These are phyloP conservation scores for Starmerella roubikii DNA, from an alignment of 805 yeast genomes.

Conservation along the genomic window DNA sequence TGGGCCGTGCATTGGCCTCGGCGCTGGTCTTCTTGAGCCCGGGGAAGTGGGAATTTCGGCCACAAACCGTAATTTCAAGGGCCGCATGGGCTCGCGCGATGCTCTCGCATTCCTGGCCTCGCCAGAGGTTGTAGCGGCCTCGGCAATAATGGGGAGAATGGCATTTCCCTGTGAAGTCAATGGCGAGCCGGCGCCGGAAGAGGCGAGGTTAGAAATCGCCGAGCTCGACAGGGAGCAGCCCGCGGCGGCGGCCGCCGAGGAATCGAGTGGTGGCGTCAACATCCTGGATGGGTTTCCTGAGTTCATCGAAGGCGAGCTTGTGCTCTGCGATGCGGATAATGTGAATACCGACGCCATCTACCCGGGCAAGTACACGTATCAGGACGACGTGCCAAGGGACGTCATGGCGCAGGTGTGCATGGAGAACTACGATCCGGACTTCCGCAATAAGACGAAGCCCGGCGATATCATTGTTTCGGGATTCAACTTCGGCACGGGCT, in stretches of 20 bases:
- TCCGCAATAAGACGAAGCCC: conserved; percentile 63
- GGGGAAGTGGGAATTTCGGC: conserved; percentile 99
- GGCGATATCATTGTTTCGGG: conserved; percentile 89
- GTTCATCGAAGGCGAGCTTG: conserved; percentile 76
- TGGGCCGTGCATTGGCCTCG: conserved; percentile 98
- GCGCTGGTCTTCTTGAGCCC: conserved; percentile 81
- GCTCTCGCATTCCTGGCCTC: conserved; percentile 93
- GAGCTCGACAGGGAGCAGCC: conserved; percentile 16
- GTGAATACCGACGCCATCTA: conserved; percentile 96
- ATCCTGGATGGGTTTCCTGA: conserved; percentile 86
- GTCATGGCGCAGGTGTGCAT: conserved; percentile 98
- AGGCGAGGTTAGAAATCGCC: conserved; percentile 33
- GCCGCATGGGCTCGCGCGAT: conserved; percentile 96
- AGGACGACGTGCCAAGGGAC: conserved; percentile 88
- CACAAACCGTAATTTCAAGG: conserved; percentile 96
- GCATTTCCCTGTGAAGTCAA: conserved; percentile 80
- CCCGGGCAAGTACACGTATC: conserved; percentile 98
- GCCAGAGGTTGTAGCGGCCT: conserved; percentile 97
- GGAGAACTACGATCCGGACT: conserved; percentile 95
- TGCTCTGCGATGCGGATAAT: conserved; percentile 86
- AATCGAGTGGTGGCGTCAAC: conserved; percentile 32
- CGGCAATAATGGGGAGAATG: conserved; percentile 89
- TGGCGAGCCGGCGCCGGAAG: conserved; percentile 41
- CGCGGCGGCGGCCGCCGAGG: conserved; percentile 25
- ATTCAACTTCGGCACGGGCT: conserved; percentile 94